Base-by-base conservation (phyloP, 495 filamentous ascomycete genomes). In the Elasticomyces elasticus region DNA sequence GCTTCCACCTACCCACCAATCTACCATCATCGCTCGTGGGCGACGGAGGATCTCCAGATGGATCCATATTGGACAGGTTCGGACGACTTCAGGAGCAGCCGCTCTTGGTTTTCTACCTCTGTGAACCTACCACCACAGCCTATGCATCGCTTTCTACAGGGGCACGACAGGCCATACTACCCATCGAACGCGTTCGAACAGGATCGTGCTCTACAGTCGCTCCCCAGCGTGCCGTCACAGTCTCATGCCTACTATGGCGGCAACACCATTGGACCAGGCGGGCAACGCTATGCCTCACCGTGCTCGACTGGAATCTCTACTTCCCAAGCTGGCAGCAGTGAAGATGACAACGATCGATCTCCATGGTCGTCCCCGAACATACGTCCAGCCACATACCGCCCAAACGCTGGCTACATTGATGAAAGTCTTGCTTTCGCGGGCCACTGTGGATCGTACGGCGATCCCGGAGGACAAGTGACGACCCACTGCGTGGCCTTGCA, bases 291-390 rank as follows among this genome's bases (percentile, higher is more conserved):
- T 41, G 19, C 51, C 0, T 59, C 56, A 22, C 56, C 56, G 22
- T 54, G 50, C 37, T 31, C 31, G 42, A 54, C 42, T 44, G 56
- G 56, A 2, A 25, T 43, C 15, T 58, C 55, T 1, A 15, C 31
- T 15, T 54, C 56, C n/a, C 23, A 54, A 13, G 11, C 41, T 9
- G 50, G 56, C 56, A 58, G 55, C 49, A 30, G 11, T 19, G n/a
- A n/a, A 15, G 43, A 28, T 22, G 55, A 58, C 19, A 25, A 23
- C 20, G 49, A 58, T 1, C 25, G 17, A 1, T 50, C 54, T 13
- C 54, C 54, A 1, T 44, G 11, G 23, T 33, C 46, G 4, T 51
- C 54, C 6, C 54, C 54, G 19, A 24, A 40, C 11, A 40, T 28
- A 20, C 37, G 47, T n/a, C 9, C 25, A 12, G 55, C 42, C 7